These are phyloP conservation scores for Gentiana straminea DNA, from an alignment of 257 asterid genomes.

Conservation along the genomic window DNA sequence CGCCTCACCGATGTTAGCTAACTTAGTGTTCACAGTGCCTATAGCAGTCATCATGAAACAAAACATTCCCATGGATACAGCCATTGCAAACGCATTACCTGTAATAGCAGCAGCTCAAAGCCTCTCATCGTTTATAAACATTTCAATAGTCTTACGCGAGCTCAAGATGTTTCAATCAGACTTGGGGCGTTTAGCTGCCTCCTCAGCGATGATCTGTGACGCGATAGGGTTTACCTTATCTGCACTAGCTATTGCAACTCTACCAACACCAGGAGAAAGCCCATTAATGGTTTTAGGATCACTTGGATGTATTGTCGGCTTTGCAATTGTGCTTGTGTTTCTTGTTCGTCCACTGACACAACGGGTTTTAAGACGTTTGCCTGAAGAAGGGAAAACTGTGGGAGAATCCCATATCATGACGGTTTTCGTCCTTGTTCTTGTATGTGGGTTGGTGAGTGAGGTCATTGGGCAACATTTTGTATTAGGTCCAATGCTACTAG, in stretches of 20 bases:
- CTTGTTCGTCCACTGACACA: slow-evolving; percentile 28
- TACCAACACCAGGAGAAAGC: slow-evolving; percentile 13
- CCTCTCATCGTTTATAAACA: slow-evolving; percentile 43
- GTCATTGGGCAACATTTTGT: slow-evolving; percentile 61
- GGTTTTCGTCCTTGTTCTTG: slow-evolving; percentile 21
- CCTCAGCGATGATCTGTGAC: slow-evolving; percentile 54
- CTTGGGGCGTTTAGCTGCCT: slow-evolving; percentile 41
- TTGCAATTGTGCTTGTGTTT: slow-evolving; percentile 7
- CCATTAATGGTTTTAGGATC: not conserved
- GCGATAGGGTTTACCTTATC: slow-evolving; percentile 25
- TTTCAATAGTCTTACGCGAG: slow-evolving; percentile 49
- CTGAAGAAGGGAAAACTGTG: slow-evolving; percentile 31
- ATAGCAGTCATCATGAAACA: slow-evolving; percentile 12
- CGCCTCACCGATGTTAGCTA: slow-evolving; percentile 17
- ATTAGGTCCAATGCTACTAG: slow-evolving; percentile 58
- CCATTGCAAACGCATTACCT: slow-evolving; percentile 36
- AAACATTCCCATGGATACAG: slow-evolving; percentile 21
- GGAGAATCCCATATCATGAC: slow-evolving; percentile 21
- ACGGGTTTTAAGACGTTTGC: slow-evolving; percentile 15
- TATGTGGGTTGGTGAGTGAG: slow-evolving; percentile 31
- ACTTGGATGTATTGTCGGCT: slow-evolving; percentile 1
- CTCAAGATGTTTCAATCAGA: slow-evolving; percentile 55
- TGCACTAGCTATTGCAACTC: slow-evolving; percentile 2
- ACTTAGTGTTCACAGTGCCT: slow-evolving; percentile 16
- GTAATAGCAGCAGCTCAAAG: slow-evolving; percentile 42